Evolutionary conservation across 1,284 basidiomycete genomes (phyloP).

Genomic region (Marasmius oreades): DNA sequence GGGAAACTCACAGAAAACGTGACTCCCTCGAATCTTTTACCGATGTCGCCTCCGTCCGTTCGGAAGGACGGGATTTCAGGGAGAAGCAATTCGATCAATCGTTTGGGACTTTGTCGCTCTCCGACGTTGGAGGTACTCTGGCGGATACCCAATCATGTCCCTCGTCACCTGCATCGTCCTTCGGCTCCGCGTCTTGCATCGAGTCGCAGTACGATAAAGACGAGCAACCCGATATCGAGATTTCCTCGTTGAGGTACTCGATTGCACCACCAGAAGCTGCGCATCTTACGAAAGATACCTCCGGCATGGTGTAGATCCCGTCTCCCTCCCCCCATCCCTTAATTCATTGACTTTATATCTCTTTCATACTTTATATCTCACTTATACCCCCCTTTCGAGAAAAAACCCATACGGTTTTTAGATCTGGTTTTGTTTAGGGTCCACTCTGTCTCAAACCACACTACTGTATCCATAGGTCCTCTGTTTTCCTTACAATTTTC

Average conservation of each 20-base stretch:
- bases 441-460: too few relatives aligned
- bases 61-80: conserved; percentile 24
- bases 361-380: background rate
- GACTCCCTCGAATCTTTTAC: conserved; percentile 46
- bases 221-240: conserved; percentile 5
- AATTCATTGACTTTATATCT: too few relatives aligned
- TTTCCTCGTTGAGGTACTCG: conserved; percentile 7
- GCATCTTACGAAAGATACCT: background rate
- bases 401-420: too few relatives aligned
- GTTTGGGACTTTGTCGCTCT: conserved; percentile 31
- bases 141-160: conserved; percentile 28
- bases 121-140: conserved; percentile 35
- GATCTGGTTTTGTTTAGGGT: too few relatives aligned
- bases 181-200: conserved; percentile 20
- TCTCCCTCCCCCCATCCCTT: background rate
- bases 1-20: conserved; percentile 36
- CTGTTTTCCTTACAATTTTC: too few relatives aligned
- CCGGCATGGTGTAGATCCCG: background rate
- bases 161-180: conserved; percentile 19
- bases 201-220: background rate
- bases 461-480: too few relatives aligned
- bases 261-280: background rate
- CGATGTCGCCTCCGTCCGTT: conserved; percentile 26
- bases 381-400: too few relatives aligned
- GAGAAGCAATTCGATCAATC: conserved; percentile 29